Conservation (phyloP, 129 eudicot genomes). For the Artemisia tridentata region DNA sequence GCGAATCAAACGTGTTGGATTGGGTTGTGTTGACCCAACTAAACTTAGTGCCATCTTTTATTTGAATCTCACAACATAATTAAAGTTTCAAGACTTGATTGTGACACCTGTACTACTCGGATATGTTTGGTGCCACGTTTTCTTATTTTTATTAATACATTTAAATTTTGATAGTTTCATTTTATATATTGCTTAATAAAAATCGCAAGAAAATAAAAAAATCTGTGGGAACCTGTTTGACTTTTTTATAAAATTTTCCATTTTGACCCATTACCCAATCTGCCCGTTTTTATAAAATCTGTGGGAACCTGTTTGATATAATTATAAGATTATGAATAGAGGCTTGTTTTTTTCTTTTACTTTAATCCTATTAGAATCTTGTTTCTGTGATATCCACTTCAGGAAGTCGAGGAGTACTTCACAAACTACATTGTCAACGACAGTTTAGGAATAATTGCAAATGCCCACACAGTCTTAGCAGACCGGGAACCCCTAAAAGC, state of each 20-base stretch:
- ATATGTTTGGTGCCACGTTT: background rate
- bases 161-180: background rate
- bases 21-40: background rate
- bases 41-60: too few relatives aligned
- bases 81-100: too few relatives aligned
- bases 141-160: background rate
- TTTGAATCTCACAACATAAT: too few relatives aligned
- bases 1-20: background rate
- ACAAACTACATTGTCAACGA: constrained; percentile 77
- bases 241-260: too few relatives aligned
- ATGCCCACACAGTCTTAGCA: constrained; percentile 81
- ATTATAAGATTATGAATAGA: background rate
- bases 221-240: too few relatives aligned
- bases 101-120: too few relatives aligned
- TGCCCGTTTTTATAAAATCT: background rate
- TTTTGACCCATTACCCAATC: background rate
- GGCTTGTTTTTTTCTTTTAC: background rate
- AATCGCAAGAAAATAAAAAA: too few relatives aligned
- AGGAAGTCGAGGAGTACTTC: constrained; percentile 81
- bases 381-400: constrained; percentile 17
- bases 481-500: constrained; percentile 56
- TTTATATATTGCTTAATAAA: too few relatives aligned
- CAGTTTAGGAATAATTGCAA: constrained; percentile 77
- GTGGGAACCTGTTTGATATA: background rate
- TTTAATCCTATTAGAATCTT: background rate